These are phyloP conservation scores for Monosporascus sp. DNA, from an alignment of 2,329 filamentous ascomycete genomes.

Conservation along the genomic window DNA sequence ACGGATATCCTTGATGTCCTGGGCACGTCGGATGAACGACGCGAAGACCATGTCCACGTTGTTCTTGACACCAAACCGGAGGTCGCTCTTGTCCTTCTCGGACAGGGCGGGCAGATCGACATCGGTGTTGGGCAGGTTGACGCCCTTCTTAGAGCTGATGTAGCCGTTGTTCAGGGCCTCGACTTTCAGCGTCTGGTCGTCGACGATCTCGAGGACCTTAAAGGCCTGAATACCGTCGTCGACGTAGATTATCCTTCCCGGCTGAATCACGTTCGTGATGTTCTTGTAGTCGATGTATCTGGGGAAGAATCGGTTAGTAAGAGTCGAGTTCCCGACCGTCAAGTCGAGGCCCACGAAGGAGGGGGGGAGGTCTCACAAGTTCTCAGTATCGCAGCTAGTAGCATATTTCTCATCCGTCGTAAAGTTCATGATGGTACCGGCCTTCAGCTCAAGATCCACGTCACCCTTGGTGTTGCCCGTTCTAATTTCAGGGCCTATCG, in stretches of 20 bases:
- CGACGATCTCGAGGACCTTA: slow-evolving; percentile 80
- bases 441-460: slow-evolving; percentile 81
- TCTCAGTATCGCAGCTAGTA: slow-evolving; percentile 76
- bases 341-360: background rate
- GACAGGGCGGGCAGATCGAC: slow-evolving; percentile 96
- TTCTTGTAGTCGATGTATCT: slow-evolving; percentile 99
- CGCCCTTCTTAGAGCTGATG: slow-evolving; percentile 98
- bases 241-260: slow-evolving; percentile 92
- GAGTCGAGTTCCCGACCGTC: too few species aligned
- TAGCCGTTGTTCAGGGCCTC: slow-evolving; percentile 94
- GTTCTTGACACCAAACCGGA: slow-evolving; percentile 96
- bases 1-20: slow-evolving; percentile 89
- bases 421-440: slow-evolving; percentile 84
- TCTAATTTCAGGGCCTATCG: slow-evolving; percentile 49
- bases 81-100: slow-evolving; percentile 95
- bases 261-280: slow-evolving; percentile 95
- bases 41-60: slow-evolving; percentile 98
- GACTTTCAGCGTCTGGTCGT: slow-evolving; percentile 84
- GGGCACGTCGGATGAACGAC: slow-evolving; percentile 91
- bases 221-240: slow-evolving; percentile 98
- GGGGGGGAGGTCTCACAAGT: slow-evolving; percentile 64
- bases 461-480: slow-evolving; percentile 71
- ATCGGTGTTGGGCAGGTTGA: slow-evolving; percentile 98
- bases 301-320: slow-evolving; percentile 4
- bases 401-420: slow-evolving; percentile 94